Evolutionary conservation across 108 stramenopile genomes (phyloP).

Genomic region (Stephanodiscus minutulus): DNA sequence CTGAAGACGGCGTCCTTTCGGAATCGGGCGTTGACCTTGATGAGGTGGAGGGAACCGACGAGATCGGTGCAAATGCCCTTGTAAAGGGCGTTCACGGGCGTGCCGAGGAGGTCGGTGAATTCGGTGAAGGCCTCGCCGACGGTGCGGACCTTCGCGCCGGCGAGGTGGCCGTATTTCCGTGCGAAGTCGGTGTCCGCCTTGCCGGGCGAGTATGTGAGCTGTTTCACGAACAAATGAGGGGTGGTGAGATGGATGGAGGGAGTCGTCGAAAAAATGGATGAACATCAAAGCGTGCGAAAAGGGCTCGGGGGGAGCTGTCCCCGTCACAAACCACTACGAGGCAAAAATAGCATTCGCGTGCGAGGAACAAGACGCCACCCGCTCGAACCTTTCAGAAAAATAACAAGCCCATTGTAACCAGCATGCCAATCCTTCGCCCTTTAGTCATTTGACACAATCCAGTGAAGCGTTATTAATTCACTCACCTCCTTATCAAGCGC

Average conservation of each 20-base stretch:
- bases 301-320: not conserved
- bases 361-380: no score
- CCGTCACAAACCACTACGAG: not conserved
- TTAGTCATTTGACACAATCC: not conserved
- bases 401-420: not conserved
- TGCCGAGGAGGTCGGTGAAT: conserved; percentile 82
- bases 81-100: conserved; percentile 87
- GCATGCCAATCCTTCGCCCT: not conserved
- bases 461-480: conserved; percentile 1
- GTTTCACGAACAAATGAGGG: not conserved
- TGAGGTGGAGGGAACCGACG: conserved; percentile 91
- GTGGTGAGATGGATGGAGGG: not conserved
- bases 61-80: conserved; percentile 91
- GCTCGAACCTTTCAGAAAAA: not conserved
- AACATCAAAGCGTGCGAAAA: not conserved
- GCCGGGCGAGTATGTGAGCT: conserved; percentile 78
- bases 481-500: conserved; percentile 51
- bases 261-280: not conserved
- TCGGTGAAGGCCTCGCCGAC: conserved; percentile 89
- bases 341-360: not conserved
- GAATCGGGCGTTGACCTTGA: conserved; percentile 93
- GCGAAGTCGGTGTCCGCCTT: conserved; percentile 84
- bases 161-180: conserved; percentile 76
- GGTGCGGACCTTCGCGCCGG: conserved; percentile 77
- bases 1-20: conserved; percentile 82